phyloP scores from a whole-genome alignment of 2,329 filamentous ascomycete species.

The Colletotrichum costaricense region DNA sequence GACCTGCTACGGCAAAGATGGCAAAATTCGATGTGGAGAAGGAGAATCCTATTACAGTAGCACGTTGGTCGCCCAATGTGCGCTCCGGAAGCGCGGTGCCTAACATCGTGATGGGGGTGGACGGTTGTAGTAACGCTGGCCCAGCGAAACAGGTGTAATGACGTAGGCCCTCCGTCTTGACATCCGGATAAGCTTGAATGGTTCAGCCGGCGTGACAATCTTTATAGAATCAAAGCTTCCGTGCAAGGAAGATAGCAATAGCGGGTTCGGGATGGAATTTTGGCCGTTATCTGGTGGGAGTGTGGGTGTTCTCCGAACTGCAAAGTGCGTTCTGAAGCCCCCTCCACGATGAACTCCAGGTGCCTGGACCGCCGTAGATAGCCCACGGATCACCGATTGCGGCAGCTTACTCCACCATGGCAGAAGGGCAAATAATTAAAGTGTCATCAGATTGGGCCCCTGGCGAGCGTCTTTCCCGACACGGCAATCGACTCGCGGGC shows the following conservation, averaged over 20 bases:
- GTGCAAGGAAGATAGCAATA: neutral
- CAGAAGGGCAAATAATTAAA: neutral
- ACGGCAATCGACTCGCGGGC: conserved; percentile 21
- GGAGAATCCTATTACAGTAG: neutral
- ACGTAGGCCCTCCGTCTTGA: neutral
- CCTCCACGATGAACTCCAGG: neutral
- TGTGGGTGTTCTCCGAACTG: neutral
- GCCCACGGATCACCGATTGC: neutral
- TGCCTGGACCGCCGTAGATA: neutral
- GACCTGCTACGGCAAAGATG: neutral
- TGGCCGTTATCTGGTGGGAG: neutral
- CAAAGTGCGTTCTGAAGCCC: neutral
- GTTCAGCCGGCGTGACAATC: neutral
- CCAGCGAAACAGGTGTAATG: neutral
- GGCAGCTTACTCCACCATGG: neutral
- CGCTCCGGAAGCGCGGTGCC: neutral
- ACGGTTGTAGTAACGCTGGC: neutral
- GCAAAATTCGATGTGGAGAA: neutral
- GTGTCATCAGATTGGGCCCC: neutral
- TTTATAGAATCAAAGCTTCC: conserved; percentile 2
- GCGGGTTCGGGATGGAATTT: neutral
- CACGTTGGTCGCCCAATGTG: neutral
- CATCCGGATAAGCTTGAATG: neutral
- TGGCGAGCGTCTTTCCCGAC: conserved; percentile 27
- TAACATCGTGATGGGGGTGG: neutral